Evolutionary conservation across 2,329 filamentous ascomycete species (phyloP).

Genomic region (Pyrenophora seminiperda): DNA sequence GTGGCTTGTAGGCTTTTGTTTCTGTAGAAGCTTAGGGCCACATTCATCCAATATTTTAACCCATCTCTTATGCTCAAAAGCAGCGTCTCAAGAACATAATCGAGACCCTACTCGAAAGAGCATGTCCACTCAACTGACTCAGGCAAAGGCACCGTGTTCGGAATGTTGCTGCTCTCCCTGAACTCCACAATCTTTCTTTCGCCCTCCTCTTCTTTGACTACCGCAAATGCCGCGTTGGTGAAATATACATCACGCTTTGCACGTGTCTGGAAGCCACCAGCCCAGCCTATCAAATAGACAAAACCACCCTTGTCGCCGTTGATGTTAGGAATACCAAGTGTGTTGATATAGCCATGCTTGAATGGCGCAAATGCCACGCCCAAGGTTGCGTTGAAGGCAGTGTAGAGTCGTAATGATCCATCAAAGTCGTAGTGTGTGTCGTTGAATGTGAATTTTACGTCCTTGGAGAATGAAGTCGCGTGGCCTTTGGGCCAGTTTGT

Average conservation of each 20-base stretch:
- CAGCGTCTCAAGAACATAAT: background rate
- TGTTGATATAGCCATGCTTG: conserved; percentile 37
- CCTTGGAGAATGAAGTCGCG: conserved; percentile 30
- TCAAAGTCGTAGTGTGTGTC: conserved; percentile 40
- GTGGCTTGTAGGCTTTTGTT: too few species aligned
- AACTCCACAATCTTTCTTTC: conserved; percentile 40
- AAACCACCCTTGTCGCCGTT: conserved; percentile 42
- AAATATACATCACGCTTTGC: conserved; percentile 34
- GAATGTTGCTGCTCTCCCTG: conserved; percentile 41
- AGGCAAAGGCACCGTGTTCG: conserved; percentile 33
- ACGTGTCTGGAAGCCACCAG: conserved; percentile 32
- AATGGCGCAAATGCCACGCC: conserved; percentile 35
- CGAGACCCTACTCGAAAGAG: conserved; percentile 16
- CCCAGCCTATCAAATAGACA: conserved; percentile 43
- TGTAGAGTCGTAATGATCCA: conserved; percentile 34
- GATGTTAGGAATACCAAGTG: conserved; percentile 34
- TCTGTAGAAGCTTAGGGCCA: too few species aligned
- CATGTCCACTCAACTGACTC: conserved; percentile 32
- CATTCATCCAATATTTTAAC: too few species aligned
- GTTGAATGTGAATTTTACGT: conserved; percentile 42
- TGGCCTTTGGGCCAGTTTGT: conserved; percentile 35
- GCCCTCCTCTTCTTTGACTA: conserved; percentile 31
- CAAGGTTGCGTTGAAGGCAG: conserved; percentile 36
- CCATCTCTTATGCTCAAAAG: too few species aligned
- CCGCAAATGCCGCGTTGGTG: conserved; percentile 40